Conservation (phyloP, 2,329 filamentous ascomycete genomes). For the Podosphaera fusca region DNA sequence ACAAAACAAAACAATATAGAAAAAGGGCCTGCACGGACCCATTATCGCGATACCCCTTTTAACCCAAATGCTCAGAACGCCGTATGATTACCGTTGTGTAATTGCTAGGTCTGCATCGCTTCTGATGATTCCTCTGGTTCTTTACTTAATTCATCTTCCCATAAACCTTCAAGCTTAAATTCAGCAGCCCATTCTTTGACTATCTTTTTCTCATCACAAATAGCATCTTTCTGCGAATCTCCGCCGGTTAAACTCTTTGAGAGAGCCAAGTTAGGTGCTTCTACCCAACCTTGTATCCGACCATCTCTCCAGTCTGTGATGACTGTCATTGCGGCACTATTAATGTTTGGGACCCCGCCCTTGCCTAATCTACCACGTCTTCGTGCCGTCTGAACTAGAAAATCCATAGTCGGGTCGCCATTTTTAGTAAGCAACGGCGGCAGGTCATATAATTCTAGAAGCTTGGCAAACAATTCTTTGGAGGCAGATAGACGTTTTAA, state of each 20-base stretch:
- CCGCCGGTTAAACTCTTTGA: constrained; percentile 16
- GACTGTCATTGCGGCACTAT: constrained; percentile 73
- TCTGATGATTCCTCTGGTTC: neutral
- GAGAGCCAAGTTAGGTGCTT: constrained; percentile 45
- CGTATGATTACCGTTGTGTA: too few species aligned
- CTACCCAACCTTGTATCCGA: constrained; percentile 78
- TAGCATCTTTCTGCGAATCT: constrained; percentile 17
- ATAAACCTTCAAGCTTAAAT: constrained; percentile 84
- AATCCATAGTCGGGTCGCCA: constrained; percentile 67
- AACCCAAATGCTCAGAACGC: constrained; percentile 1
- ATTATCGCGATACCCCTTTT: neutral
- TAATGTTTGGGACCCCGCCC: constrained; percentile 74
- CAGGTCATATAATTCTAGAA: constrained; percentile 66
- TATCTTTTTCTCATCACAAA: constrained; percentile 51
- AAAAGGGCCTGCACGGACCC: too few species aligned
- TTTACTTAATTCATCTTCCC: constrained; percentile 38
- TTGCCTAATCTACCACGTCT: constrained; percentile 76
- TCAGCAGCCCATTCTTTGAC: constrained; percentile 85
- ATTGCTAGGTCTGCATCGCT: too few species aligned
- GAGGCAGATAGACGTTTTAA: constrained; percentile 55
- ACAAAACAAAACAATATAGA: too few species aligned
- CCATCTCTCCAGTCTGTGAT: constrained; percentile 95
- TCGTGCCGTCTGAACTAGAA: constrained; percentile 81
- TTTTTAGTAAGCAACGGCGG: constrained; percentile 49
- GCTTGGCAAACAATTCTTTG: constrained; percentile 50